Evolutionary conservation across 1,284 basidiomycete species (phyloP).

Genomic region (Fistulina hepatica): DNA sequence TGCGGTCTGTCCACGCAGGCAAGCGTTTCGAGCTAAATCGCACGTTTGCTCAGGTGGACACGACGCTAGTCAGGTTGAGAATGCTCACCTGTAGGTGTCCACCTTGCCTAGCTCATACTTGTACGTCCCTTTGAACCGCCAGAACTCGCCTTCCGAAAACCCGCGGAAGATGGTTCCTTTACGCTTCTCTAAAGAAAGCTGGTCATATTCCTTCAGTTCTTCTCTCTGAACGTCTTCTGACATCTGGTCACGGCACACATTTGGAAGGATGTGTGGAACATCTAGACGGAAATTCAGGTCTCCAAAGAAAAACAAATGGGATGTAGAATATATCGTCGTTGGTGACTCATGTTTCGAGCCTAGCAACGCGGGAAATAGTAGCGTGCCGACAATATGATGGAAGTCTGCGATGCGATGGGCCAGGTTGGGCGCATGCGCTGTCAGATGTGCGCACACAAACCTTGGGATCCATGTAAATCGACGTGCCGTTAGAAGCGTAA

Average conservation of each 20-base stretch:
- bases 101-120: constrained; percentile 76
- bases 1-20: constrained; percentile 93
- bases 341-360: constrained; percentile 26
- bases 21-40: constrained; percentile 52
- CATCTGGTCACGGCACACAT: too few species aligned
- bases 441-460: constrained; percentile 88
- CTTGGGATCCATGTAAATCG: constrained; percentile 39
- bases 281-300: constrained; percentile 85
- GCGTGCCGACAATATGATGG: constrained; percentile 67
- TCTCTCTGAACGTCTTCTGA: constrained; percentile 41
- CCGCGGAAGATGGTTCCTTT: constrained; percentile 60
- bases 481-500: constrained; percentile 6
- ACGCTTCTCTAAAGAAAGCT: constrained; percentile 54
- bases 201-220: constrained; percentile 66
- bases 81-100: constrained; percentile 61
- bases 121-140: constrained; percentile 81
- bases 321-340: constrained; percentile 68
- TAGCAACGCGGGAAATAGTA: constrained; percentile 64
- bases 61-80: constrained; percentile 6
- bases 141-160: constrained; percentile 74
- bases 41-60: not conserved
- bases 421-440: constrained; percentile 74
- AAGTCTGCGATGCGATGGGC: constrained; percentile 72
- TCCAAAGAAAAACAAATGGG: constrained; percentile 79
- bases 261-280: too few species aligned